Conservation (phyloP, 108 stramenopile genomes). For the Nitzschia palea region DNA sequence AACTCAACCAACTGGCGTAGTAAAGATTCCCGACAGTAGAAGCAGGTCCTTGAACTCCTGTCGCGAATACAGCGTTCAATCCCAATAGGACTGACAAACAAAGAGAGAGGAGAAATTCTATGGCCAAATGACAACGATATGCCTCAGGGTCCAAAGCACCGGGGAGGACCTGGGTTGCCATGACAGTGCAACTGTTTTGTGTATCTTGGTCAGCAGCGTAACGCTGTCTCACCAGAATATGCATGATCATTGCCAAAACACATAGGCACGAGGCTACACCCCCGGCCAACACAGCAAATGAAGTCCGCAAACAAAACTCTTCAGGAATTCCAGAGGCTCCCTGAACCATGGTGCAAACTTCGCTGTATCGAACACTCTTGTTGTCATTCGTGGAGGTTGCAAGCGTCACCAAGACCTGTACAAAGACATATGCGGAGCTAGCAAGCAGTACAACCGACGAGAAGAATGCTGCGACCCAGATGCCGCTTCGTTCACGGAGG, state of each 20-base stretch:
- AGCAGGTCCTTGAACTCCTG: constrained; percentile 52
- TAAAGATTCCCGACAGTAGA: constrained; percentile 53
- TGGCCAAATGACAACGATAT: background rate
- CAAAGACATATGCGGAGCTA: constrained; percentile 30
- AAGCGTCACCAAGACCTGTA: constrained; percentile 24
- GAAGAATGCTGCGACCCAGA: constrained; percentile 43
- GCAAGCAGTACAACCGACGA: constrained; percentile 31
- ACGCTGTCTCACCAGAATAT: constrained; percentile 5
- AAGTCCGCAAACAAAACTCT: constrained; percentile 32
- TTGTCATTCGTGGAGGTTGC: background rate
- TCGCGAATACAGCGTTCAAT: constrained; percentile 43
- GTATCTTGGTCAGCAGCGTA: constrained; percentile 2
- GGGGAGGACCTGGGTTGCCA: constrained; percentile 11
- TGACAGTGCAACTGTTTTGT: constrained; percentile 14
- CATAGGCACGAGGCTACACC: constrained; percentile 19
- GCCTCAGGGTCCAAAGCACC: constrained; percentile 5
- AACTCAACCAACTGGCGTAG: constrained; percentile 46
- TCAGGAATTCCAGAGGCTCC: constrained; percentile 4
- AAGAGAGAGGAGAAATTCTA: constrained; percentile 38
- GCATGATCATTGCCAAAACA: constrained; percentile 32
- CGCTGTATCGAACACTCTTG: background rate
- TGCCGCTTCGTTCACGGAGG: constrained; percentile 39
- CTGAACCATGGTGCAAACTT: constrained; percentile 22
- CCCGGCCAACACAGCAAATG: constrained; percentile 26
- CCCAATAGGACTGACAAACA: constrained; percentile 25